These are phyloP conservation scores for Pseudomicrostroma phylloplanum DNA, from an alignment of 1,284 basidiomycete genomes.

Conservation along the genomic window DNA sequence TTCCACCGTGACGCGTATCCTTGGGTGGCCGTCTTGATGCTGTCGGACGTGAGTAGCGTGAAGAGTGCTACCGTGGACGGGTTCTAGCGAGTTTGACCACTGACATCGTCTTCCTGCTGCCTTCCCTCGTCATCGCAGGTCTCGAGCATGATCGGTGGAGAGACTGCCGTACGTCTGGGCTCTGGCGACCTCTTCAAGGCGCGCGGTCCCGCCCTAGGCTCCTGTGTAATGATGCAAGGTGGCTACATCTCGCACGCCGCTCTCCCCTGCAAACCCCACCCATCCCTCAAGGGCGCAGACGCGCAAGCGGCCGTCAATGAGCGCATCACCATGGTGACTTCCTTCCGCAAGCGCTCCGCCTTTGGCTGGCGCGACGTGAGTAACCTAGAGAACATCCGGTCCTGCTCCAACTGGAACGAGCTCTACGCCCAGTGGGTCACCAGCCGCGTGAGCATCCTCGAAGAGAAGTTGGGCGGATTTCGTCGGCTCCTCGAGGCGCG, in stretches of 20 bases:
- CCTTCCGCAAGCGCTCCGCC: conserved; percentile 31
- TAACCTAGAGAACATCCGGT: conserved; percentile 28
- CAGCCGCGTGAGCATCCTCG: conserved; percentile 11
- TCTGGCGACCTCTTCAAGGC: conserved; percentile 33
- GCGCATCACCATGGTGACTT: conserved; percentile 44
- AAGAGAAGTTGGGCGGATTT: conserved; percentile 14
- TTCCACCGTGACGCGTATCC: conserved; percentile 25
- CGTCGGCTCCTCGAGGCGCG: not conserved
- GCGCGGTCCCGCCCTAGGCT: conserved; percentile 34
- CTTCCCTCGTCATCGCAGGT: not conserved
- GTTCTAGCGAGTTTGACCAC: not conserved
- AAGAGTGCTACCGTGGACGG: not conserved
- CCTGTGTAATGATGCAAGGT: conserved; percentile 31
- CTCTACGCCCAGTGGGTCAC: conserved; percentile 16
- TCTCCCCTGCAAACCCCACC: conserved; percentile 11
- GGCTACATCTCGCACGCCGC: conserved; percentile 38
- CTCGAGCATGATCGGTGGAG: conserved; percentile 35
- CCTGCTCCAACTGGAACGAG: conserved; percentile 16
- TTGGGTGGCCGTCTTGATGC: conserved; percentile 39
- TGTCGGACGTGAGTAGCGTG: conserved; percentile 20
- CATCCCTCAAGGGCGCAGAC: too few species aligned
- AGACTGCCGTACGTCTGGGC: conserved; percentile 32
- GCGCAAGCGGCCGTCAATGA: conserved; percentile 24
- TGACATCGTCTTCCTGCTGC: too few species aligned
- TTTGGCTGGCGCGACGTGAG: conserved; percentile 24